These are phyloP conservation scores for Dactylellina haptotyla DNA, from an alignment of 2,329 filamentous ascomycete species.

Conservation along the genomic window DNA sequence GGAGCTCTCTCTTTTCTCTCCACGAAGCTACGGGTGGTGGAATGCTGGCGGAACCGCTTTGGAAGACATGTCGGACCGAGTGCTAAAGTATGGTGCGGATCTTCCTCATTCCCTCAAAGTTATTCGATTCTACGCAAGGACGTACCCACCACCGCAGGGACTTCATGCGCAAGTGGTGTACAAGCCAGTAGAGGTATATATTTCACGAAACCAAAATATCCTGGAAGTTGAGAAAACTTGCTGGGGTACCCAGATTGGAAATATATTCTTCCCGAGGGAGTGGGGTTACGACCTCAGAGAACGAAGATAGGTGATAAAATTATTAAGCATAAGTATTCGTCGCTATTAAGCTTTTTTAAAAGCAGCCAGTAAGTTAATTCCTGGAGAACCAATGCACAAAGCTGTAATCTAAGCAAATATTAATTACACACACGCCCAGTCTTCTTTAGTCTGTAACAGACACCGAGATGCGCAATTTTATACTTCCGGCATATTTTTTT, in stretches of 20 bases:
- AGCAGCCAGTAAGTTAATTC: too few relatives aligned
- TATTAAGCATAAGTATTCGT: too few relatives aligned
- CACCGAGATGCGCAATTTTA: too few relatives aligned
- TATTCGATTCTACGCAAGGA: conserved; percentile 11
- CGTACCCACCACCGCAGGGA: neutral
- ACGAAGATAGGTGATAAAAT: neutral
- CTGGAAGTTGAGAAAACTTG: neutral
- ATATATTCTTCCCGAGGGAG: neutral
- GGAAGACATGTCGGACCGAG: neutral
- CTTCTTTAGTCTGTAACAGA: too few relatives aligned
- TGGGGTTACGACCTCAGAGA: neutral
- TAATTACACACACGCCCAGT: too few relatives aligned
- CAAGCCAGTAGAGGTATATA: neutral
- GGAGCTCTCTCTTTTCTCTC: conserved; percentile 9
- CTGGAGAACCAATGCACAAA: too few relatives aligned
- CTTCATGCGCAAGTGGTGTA: neutral
- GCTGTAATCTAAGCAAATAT: too few relatives aligned
- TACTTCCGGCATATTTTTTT: too few relatives aligned
- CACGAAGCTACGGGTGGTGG: neutral
- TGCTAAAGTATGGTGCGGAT: neutral
- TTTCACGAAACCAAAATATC: neutral
- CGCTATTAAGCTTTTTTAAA: too few relatives aligned
- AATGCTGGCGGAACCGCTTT: neutral
- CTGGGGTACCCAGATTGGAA: neutral
- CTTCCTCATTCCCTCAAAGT: neutral